Percentiles rank a stretch among this genome's conserved stretches.
phyloP scores from a whole-genome alignment of 495 filamentous ascomycete species.

The Daldinia bambusicola region DNA sequence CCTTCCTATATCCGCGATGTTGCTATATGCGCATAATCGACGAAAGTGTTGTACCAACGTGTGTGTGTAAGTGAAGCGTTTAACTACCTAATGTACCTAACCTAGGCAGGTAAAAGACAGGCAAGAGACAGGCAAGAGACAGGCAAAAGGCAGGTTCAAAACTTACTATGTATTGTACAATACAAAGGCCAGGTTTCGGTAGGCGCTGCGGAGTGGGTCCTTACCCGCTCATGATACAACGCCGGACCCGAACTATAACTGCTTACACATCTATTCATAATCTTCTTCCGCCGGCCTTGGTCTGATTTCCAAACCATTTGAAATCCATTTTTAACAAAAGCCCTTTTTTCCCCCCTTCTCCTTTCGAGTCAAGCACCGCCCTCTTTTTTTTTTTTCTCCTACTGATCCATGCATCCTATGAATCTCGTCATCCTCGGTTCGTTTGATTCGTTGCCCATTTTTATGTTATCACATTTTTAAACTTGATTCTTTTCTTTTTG shows the following conservation, averaged over 20 bases:
- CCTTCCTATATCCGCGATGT: too few relatives aligned
- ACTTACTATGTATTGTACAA: too few relatives aligned
- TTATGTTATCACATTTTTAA: background rate
- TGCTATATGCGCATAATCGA: too few relatives aligned
- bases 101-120: too few relatives aligned
- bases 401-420: slow-evolving; percentile 2
- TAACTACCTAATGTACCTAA: too few relatives aligned
- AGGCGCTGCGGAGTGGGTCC: slow-evolving; percentile 28
- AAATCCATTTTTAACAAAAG: slow-evolving; percentile 33
- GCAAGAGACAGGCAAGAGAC: too few relatives aligned
- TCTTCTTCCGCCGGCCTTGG: slow-evolving; percentile 16
- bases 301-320: slow-evolving; percentile 43
- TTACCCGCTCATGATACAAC: background rate
- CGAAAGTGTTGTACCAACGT: too few relatives aligned
- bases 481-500: background rate
- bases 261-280: slow-evolving; percentile 44
- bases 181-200: slow-evolving; percentile 32
- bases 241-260: slow-evolving; percentile 9
- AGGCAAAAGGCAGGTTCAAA: background rate
- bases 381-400: too few relatives aligned
- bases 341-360: background rate
- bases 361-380: slow-evolving; percentile 13
- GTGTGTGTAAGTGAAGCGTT: background rate
- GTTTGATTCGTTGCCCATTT: background rate
- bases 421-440: background rate